Evolutionary conservation across 2,329 filamentous ascomycete species (phyloP).

Genomic region (Arthrinium phaeospermum): DNA sequence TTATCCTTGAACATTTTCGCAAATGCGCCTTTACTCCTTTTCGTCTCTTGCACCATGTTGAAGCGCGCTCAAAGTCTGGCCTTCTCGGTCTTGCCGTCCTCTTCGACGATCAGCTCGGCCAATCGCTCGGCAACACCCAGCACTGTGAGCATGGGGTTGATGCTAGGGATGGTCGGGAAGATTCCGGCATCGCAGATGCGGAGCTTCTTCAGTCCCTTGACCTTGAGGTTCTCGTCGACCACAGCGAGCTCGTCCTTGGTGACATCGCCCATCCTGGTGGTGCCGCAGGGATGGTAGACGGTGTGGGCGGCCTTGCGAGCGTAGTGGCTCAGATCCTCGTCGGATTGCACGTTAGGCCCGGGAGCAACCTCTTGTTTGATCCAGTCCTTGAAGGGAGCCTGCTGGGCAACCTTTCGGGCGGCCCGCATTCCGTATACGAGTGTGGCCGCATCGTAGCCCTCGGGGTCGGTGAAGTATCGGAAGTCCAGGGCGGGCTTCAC

Average conservation of each 20-base stretch:
- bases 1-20: neutral
- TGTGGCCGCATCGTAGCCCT: slow-evolving; percentile 84
- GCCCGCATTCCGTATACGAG: slow-evolving; percentile 79
- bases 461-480: slow-evolving; percentile 86
- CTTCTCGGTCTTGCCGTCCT: slow-evolving; percentile 45
- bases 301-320: slow-evolving; percentile 83
- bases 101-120: slow-evolving; percentile 81
- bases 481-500: slow-evolving; percentile 87
- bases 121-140: slow-evolving; percentile 82
- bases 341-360: slow-evolving; percentile 73
- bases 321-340: slow-evolving; percentile 83
- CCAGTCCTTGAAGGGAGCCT: slow-evolving; percentile 81
- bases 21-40: neutral
- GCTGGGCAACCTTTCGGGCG: slow-evolving; percentile 76
- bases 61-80: slow-evolving; percentile 5
- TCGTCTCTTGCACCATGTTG: neutral
- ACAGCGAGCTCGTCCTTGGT: slow-evolving; percentile 73
- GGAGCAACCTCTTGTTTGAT: slow-evolving; percentile 83
- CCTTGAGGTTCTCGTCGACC: slow-evolving; percentile 75
- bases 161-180: slow-evolving; percentile 84
- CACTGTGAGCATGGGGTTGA: slow-evolving; percentile 93
- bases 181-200: slow-evolving; percentile 86
- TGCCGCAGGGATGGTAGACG: slow-evolving; percentile 88
- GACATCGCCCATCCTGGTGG: slow-evolving; percentile 87
- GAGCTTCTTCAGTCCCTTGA: slow-evolving; percentile 74